These are phyloP conservation scores for Sutorius australiensis DNA, from an alignment of 768 basidiomycete species.

Conservation along the genomic window DNA sequence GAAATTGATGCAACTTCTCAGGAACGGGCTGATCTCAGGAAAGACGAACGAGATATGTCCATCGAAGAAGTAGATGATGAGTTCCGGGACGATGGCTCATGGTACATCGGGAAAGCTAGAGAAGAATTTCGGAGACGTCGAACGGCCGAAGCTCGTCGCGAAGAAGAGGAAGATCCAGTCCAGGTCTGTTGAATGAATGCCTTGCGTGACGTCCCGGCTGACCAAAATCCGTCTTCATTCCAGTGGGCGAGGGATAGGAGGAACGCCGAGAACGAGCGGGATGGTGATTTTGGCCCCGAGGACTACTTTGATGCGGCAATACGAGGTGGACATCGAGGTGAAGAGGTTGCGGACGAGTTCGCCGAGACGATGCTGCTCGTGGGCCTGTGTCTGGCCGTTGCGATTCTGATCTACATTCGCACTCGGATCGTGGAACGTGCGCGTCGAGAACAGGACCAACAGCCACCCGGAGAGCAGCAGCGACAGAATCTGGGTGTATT, in stretches of 20 bases:
- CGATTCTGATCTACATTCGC: conserved; percentile 72
- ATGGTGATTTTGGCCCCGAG: conserved; percentile 74
- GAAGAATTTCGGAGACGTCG: conserved; percentile 69
- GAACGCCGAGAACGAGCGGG: conserved; percentile 67
- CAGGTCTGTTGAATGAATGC: conserved; percentile 44
- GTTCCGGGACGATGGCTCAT: conserved; percentile 52
- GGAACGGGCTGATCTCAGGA: background rate
- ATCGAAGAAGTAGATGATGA: conserved; percentile 28
- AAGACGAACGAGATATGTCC: conserved; percentile 4
- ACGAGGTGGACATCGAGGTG: conserved; percentile 56
- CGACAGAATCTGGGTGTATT: conserved; percentile 45
- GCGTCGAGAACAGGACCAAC: conserved; percentile 56
- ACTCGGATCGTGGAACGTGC: conserved; percentile 73
- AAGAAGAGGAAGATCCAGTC: conserved; percentile 68
- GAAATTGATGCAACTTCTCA: conserved; percentile 25
- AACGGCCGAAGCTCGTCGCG: conserved; percentile 37
- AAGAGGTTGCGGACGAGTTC: conserved; percentile 67
- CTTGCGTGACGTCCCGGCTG: background rate
- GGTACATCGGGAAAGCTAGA: conserved; percentile 81
- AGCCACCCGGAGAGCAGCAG: conserved; percentile 32
- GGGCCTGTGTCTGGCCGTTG: conserved; percentile 66
- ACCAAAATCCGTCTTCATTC: conserved; percentile 1
- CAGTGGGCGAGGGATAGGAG: conserved; percentile 79
- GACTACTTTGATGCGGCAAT: conserved; percentile 74
- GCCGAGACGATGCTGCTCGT: conserved; percentile 78